Conservation (phyloP, 169 alveolate species). For the Miamiensis avidus region DNA sequence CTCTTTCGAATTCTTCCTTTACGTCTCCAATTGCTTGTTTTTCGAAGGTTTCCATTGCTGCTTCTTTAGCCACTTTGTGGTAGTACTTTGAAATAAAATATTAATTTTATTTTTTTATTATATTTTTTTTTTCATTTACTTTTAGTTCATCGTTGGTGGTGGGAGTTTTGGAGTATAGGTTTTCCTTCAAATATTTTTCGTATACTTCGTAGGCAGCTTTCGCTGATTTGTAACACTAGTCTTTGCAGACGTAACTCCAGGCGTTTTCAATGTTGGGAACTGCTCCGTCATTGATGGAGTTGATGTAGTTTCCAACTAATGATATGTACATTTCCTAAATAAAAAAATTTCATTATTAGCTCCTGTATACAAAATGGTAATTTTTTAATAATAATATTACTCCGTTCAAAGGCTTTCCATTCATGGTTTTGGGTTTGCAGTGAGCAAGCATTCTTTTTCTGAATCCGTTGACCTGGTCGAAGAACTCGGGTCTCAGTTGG, state of each 20-base stretch:
- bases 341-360: no score
- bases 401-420: constrained; percentile 77
- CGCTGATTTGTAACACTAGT: constrained; percentile 62
- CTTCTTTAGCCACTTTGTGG: constrained; percentile 59
- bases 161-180: constrained; percentile 41
- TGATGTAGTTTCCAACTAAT: constrained; percentile 61
- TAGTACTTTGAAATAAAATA: no score
- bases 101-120: no score
- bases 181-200: constrained; percentile 56
- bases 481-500: constrained; percentile 75
- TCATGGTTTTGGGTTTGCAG: constrained; percentile 65
- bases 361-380: no score
- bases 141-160: constrained; percentile 59
- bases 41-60: constrained; percentile 47
- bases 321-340: constrained; percentile 55
- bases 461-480: constrained; percentile 67
- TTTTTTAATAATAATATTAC: not conserved
- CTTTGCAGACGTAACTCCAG: constrained; percentile 80
- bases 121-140: no score
- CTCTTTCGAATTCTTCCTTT: constrained; percentile 43
- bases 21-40: constrained; percentile 49
- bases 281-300: constrained; percentile 78
- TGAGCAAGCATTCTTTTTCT: constrained; percentile 60
- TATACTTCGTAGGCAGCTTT: constrained; percentile 54
- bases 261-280: constrained; percentile 86